Evolutionary conservation across 139 green algal species (phyloP).

Genomic region (Chlamydomonas sp.): DNA sequence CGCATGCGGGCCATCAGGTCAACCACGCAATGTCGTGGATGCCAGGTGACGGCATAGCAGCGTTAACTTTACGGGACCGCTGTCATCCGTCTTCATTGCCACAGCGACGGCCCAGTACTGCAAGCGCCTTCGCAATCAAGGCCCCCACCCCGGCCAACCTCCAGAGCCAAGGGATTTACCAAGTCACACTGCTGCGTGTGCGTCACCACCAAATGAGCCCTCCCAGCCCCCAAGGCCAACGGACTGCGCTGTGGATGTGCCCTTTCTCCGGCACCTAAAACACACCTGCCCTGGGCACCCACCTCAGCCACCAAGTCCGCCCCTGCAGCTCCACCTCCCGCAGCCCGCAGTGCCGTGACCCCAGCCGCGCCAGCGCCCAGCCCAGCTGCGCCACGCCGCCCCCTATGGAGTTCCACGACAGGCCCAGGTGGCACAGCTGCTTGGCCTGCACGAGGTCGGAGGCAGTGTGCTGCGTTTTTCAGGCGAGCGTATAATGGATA

Average conservation of each 20-base stretch:
- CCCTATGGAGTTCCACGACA: slow-evolving; percentile 33
- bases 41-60: background rate
- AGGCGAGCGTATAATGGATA: too few relatives aligned
- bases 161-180: too few relatives aligned
- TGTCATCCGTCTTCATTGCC: background rate
- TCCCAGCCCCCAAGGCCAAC: too few relatives aligned
- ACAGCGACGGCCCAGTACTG: too few relatives aligned
- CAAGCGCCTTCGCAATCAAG: too few relatives aligned
- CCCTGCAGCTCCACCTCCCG: slow-evolving; percentile 7
- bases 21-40: background rate
- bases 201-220: background rate
- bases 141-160: too few relatives aligned
- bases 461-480: too few relatives aligned
- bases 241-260: background rate
- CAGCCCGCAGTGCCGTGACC: slow-evolving; percentile 2
- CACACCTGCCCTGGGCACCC: background rate
- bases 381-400: slow-evolving; percentile 16
- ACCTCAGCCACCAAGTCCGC: slow-evolving; percentile 27
- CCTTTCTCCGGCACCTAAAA: background rate
- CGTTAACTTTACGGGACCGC: background rate
- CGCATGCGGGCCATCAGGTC: background rate
- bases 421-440: background rate
- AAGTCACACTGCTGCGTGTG: too few relatives aligned
- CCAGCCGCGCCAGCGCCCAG: slow-evolving; percentile 27
- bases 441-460: background rate